Evolutionary conservation across 1,139 yeast species (phyloP).

Genomic region (Pichia inconspicua): DNA sequence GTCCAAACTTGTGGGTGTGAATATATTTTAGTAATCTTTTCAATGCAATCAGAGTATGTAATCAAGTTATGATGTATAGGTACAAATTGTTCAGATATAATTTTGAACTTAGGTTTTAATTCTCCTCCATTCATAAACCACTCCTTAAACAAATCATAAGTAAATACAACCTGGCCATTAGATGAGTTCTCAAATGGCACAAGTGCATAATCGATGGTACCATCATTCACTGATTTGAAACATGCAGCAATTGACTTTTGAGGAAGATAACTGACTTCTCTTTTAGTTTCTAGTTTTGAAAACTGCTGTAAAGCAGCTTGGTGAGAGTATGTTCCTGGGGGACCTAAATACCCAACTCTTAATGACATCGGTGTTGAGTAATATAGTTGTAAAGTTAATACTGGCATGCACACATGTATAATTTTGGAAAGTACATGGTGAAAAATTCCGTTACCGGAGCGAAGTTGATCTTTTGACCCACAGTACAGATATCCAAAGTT

Average conservation of each 20-base stretch:
- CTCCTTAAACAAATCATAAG: slow-evolving; percentile 74
- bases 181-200: slow-evolving; percentile 93
- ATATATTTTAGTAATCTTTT: slow-evolving; percentile 49
- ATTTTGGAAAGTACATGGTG: not conserved
- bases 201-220: slow-evolving; percentile 58
- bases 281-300: slow-evolving; percentile 28
- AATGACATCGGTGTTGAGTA: slow-evolving; percentile 2
- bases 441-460: not conserved
- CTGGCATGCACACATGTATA: too few species aligned
- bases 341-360: slow-evolving; percentile 72
- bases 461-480: not conserved
- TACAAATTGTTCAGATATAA: slow-evolving; percentile 76
- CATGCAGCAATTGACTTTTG: slow-evolving; percentile 54
- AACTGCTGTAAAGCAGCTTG: slow-evolving; percentile 82
- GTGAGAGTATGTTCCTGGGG: slow-evolving; percentile 85
- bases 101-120: slow-evolving; percentile 32
- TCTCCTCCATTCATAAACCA: slow-evolving; percentile 34
- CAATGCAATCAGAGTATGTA: slow-evolving; percentile 38
- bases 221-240: slow-evolving; percentile 42
- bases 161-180: slow-evolving; percentile 84
- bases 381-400: not conserved
- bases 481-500: too few species aligned
- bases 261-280: slow-evolving; percentile 30
- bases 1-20: slow-evolving; percentile 99
- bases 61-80: slow-evolving; percentile 74